Evolutionary conservation across 352 stramenopile genomes (phyloP), one percentile per base, ranked within the genome.

Genomic region (Globisporangium acanthophoron): DNA sequence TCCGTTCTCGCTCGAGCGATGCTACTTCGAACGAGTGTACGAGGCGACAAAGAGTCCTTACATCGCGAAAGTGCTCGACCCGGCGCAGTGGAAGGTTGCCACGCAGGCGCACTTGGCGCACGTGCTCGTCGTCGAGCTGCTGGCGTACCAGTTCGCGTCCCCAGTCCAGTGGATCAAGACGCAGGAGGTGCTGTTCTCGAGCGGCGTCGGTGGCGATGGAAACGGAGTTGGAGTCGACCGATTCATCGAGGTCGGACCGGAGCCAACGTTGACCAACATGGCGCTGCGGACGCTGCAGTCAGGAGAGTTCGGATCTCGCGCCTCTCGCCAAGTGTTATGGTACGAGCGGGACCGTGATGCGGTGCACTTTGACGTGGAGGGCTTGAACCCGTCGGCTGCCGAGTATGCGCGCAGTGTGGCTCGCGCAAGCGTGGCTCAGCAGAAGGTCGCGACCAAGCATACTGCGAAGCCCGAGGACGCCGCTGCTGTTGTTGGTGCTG

Each of bases 111-210:
- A 93, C 55, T 69, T 90, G 1, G 83, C 71, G 33, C 80, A 91
- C 44, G 61, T 88, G 33, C 74, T 96, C 27, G 65, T 96, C 7
- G 80, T 94, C 33, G 87, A 96, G 72, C 66, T 96, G 15, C 58
- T 96, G 29, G 85, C 85, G 27, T 94, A 94, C 70, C 87, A 96
- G 67, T 95, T 96, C 57, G 87, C 87, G 24, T 94, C 80, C 6
- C 87, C 87, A 4, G 85, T 96, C 16, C 86, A 92, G 61, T 96
- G 87, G 87, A 96, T 96, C 54, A 88, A 92, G 69, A 94, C 87
- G 5, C 87, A 95, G 66, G 64, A 70, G 41, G 70, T 86, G 45
- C 58, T 96, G 53, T 94, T 96, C 62, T 76, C 76, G 31, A 29
- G 44, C 43, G 43, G 43, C 15, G 11, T 7, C 37, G 18, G 41